Percentiles rank a stretch among this genome's conserved stretches.
These are phyloP conservation scores for Calonectria ilicicola DNA, from an alignment of 2,329 filamentous ascomycete species.

Conservation along the genomic window DNA sequence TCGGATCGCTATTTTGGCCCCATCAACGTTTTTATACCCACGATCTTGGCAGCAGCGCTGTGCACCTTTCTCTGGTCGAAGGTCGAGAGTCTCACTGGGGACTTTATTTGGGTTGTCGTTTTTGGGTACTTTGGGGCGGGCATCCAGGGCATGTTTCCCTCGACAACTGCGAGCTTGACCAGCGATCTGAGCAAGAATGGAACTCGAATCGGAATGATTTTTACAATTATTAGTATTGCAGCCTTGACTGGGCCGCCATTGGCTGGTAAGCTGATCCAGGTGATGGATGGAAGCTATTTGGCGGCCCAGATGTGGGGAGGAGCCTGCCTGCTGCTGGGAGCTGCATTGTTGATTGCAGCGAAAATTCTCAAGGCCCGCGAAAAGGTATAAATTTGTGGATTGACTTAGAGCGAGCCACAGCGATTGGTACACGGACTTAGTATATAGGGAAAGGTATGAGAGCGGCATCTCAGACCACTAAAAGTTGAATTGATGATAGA, in stretches of 20 bases:
- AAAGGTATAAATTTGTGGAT: conserved; percentile 17
- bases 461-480: not conserved
- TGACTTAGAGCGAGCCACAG: not conserved
- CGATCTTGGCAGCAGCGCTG: conserved; percentile 59
- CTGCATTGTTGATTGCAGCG: conserved; percentile 54
- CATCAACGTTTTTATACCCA: conserved; percentile 66
- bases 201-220: conserved; percentile 70
- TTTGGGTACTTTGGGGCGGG: conserved; percentile 75
- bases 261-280: conserved; percentile 62
- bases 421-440: not conserved
- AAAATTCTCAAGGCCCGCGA: conserved; percentile 46
- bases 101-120: conserved; percentile 70
- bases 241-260: conserved; percentile 67
- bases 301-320: conserved; percentile 66
- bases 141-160: conserved; percentile 76
- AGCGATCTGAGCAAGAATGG: conserved; percentile 66
- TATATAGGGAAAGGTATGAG: not conserved
- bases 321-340: conserved; percentile 56
- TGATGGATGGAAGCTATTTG: conserved; percentile 56
- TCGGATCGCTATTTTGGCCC: conserved; percentile 67
- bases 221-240: conserved; percentile 67
- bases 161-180: conserved; percentile 58
- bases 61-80: conserved; percentile 65
- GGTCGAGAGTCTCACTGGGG: conserved; percentile 50
- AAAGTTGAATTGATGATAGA: not conserved